Conservation (phyloP, 2,329 filamentous ascomycete species). For the Penicillium sp. region DNA sequence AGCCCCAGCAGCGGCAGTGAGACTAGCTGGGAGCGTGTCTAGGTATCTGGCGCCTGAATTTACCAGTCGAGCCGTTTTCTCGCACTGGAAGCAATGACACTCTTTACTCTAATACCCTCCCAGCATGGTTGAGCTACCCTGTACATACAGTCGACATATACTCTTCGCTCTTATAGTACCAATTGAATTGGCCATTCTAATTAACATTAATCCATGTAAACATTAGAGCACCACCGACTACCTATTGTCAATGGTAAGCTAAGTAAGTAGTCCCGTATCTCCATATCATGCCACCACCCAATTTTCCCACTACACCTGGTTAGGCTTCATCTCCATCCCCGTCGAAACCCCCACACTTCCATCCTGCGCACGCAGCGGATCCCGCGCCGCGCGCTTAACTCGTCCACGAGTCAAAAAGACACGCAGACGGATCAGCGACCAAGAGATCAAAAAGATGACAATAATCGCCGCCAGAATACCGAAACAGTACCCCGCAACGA, state of each 20-base stretch:
- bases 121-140: constrained; percentile 7
- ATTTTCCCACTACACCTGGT: neutral
- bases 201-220: constrained; percentile 10
- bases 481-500: constrained; percentile 67
- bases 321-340: constrained; percentile 11
- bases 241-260: neutral
- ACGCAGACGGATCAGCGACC: constrained; percentile 57
- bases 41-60: constrained; percentile 2
- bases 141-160: constrained; percentile 17
- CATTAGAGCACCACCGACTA: constrained; percentile 3
- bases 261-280: neutral
- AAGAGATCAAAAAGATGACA: constrained; percentile 56
- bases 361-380: constrained; percentile 12
- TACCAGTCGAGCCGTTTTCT: neutral
- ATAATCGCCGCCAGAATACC: constrained; percentile 57
- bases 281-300: neutral
- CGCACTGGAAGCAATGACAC: neutral
- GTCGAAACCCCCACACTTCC: neutral
- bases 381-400: constrained; percentile 28
- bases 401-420: constrained; percentile 46
- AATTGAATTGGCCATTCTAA: constrained; percentile 3
- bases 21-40: constrained; percentile 40
- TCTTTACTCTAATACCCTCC: constrained; percentile 4
- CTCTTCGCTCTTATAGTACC: constrained; percentile 19
- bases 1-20: constrained; percentile 38